phyloP scores from a whole-genome alignment of 2,329 filamentous ascomycete species.

The Chaetomiaceae sp. region DNA sequence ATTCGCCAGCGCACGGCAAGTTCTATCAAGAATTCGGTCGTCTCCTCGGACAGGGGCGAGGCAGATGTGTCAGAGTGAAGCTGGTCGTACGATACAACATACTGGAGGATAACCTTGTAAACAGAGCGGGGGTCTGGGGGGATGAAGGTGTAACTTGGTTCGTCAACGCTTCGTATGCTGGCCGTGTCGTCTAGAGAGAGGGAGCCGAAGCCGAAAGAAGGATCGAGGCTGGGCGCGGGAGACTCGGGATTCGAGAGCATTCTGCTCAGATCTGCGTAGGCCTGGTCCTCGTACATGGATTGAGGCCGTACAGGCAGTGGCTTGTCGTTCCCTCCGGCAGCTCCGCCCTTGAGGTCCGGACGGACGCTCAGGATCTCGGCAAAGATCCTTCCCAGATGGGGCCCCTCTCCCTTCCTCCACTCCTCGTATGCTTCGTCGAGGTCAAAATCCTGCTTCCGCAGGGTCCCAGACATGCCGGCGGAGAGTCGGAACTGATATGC shows the following conservation, averaged over 20 bases:
- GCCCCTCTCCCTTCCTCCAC: slow-evolving; percentile 87
- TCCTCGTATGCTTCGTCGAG: slow-evolving; percentile 78
- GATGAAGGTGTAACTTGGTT: slow-evolving; percentile 79
- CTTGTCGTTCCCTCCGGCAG: slow-evolving; percentile 55
- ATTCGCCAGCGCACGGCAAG: slow-evolving; percentile 85
- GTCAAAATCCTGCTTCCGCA: slow-evolving; percentile 84
- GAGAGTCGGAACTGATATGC: slow-evolving; percentile 86
- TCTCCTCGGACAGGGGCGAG: slow-evolving; percentile 66
- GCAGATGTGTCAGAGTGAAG: slow-evolving; percentile 49
- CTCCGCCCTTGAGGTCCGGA: slow-evolving; percentile 76
- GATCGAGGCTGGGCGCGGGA: slow-evolving; percentile 50
- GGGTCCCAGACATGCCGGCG: slow-evolving; percentile 68
- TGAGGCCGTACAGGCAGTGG: slow-evolving; percentile 51
- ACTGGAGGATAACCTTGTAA: slow-evolving; percentile 76
- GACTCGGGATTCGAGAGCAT: slow-evolving; percentile 45
- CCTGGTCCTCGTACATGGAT: slow-evolving; percentile 46
- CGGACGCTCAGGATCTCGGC: slow-evolving; percentile 81
- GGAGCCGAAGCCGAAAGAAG: slow-evolving; percentile 61
- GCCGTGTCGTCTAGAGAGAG: slow-evolving; percentile 56
- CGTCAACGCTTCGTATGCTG: slow-evolving; percentile 51
- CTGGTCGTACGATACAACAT: slow-evolving; percentile 64
- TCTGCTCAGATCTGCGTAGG: slow-evolving; percentile 49
- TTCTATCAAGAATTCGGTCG: slow-evolving; percentile 77
- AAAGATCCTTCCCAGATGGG: slow-evolving; percentile 89
- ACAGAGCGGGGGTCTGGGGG: slow-evolving; percentile 76